Base-by-base conservation (phyloP, 2,329 filamentous ascomycete genomes). In the Cladorrhinum sp. region DNA sequence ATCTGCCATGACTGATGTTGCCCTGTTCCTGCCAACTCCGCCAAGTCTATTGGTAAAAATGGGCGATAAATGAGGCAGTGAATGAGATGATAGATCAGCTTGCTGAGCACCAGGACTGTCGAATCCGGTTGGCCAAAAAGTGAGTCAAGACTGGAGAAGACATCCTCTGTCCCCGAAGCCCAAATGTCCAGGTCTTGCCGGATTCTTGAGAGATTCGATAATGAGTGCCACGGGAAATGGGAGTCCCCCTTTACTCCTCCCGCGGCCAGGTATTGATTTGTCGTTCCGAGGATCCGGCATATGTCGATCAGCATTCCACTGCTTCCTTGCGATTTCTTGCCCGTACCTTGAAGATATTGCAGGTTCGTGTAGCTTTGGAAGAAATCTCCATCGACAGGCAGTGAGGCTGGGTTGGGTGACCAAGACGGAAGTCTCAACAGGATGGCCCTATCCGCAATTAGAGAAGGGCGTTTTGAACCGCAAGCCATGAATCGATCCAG, bases 1-100 rank as follows among this genome's bases (percentile, higher is more conserved):
- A 96, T 94, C 71, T 96, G 92, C 92, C 92, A 96, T 26, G 90
- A 93, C 71, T 96, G 91, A 67, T 96, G 90, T 69, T 96, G 91
- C 1, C 90, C 90, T 0, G 85, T 88, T 14, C 90, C 89, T 12
- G 90, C 85, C 6, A 96, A 82, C 72, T 96, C 92, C 23, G 88
- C 85, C 2, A 96, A 79, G 72, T 96, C 90, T 64, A 96, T 89
- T 0, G 92, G 92, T 5, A 96, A 79, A 73, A 96, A 96, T 0
- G 91, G 91, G 16, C 92, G 85, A 71, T 96, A 96, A 49, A 96
- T 88, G 55, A 96, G 80, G 70, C 91, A 96, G 74, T 96, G 90
- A 50, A 95, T 88, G 14, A 95, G 80, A 70, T 96, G 92, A 68
- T 95, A 96, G 28, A 96, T 86, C 48, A 95, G 81, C 73, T 95